Base-by-base conservation (phyloP, 768 basidiomycete species). In the Tephrocybe sp. region DNA sequence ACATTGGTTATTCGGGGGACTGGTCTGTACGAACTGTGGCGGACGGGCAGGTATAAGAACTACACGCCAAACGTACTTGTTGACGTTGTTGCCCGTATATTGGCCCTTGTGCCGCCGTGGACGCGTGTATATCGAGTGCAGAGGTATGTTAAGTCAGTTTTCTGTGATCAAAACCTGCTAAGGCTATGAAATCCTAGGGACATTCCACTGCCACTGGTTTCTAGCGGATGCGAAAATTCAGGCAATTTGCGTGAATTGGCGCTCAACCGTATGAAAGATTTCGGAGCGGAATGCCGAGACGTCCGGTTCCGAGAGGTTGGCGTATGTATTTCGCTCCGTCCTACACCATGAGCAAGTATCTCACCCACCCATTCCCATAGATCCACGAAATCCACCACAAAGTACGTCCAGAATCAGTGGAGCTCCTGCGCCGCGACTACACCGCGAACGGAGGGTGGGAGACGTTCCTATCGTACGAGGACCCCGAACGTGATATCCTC, bases 321-420 rank as follows among this genome's bases (percentile, higher is more conserved):
- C 40, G 93, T 95, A 72, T 63, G 88, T 79, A n/a, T 30, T 11
- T n/a, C 38, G 36, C 37, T 36, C 11, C 8, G 38, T 24, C 25
- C 33, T 46, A 45, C 50, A 45, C 38, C 34, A 57, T 37, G 3
- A 7, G n/a, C 32, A 1, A 25, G 17, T 36, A 24, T 53, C 42
- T 39, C 42, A 30, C 48, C 26, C 49, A 38, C 25, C 49, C 51
- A 53, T 33, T 47, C 45, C 43, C 56, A 17, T 61, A 96, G 93
- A 90, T 98, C 52, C 94, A 98, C 68, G 97, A 99, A 70, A 98
- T 99, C 42, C 97, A 99, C 66, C 88, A 97, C 75, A 95, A 96
- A 72, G 92, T 98, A 40, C 84, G 94, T 18, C 95, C 95, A 53
- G 91, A 96, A 66, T 88, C 91, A 14, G 90, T 97, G 45, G 97